Base-by-base conservation (phyloP, 2,329 filamentous ascomycete genomes). In the Xylaria sp. region DNA sequence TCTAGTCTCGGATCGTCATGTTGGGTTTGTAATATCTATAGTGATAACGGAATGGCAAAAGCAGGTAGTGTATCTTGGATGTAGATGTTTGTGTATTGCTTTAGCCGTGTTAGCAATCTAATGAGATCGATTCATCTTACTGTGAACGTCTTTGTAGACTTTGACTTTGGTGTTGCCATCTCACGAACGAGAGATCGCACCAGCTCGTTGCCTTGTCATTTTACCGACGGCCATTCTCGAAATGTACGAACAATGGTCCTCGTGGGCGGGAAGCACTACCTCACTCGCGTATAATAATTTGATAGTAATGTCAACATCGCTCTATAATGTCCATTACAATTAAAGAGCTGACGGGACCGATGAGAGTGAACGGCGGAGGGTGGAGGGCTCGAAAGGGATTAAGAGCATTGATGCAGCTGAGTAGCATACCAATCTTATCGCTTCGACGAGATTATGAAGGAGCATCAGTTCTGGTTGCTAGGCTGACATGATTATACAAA, bases 21-120 rank as follows among this genome's bases (percentile, higher is more conserved):
- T 13, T 53, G n/a, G 44, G 26, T 23, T 56, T 3, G 11, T 63
- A 10, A 48, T n/a, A 26, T 46, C 36, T 48, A 46, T 46, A 36
- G 7, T 38, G 56, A 60, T 20, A 38, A 60, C 31, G 48, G 38
- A 2, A 46, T 3, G 40, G 36, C 15, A 15, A 42, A 59, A 9
- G n/a, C 15, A 36, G 7, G 13, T n/a, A 4, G 7, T 33, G 31
- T 65, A 28, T 53, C 10, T 44, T 42, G 48, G 40, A 44, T 13
- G 33, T n/a, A 2, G 26, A 13, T 28, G 26, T 44, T 65, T 40
- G 36, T n/a, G 17, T 26, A 10, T 44, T 46, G 36, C 5, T 44
- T 59, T 15, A n/a, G 36, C 31, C 38, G 26, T 44, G 20, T 65
- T 48, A 65, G 63, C 26, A 36, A 28, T 20, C 53, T 44, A 28